Evolutionary conservation across 1,284 basidiomycete species (phyloP), one percentile per base, ranked within the genome.

Genomic region (Malassezia arunalokei): DNA sequence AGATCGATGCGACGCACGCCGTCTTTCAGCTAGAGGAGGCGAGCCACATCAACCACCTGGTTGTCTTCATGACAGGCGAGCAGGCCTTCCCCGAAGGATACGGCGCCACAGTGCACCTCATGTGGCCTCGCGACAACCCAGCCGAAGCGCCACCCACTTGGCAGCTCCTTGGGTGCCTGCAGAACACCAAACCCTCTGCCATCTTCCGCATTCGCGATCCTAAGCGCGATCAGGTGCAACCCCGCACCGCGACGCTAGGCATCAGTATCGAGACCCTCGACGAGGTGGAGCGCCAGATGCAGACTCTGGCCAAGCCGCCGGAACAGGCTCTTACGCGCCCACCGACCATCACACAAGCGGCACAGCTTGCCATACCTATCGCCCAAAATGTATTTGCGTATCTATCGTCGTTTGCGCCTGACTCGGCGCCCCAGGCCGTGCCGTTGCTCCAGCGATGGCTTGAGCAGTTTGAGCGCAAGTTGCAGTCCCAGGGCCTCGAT

Each of bases 381-480:
- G 68, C 70, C 9, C 58, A 65, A 15, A 69, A 71, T 43, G 59
- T 62, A 1, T 70, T 68, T 51, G 47, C 56, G 6, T 73, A 69
- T 46, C 62, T 73, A 17, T 62, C 61, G 43, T 65, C 62, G 1
- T 73, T 68, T 40, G 67, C 68, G 2, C 69, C 69, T 2, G 69
- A 72, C 39, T 63, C 59, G 17, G 69, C 68, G 5, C 67, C 65
- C 6, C 70, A 73, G 51, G 65, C 70, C 2, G 65, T 63, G 2
- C 66, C 70, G 4, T 50, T 71, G 2, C 49, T 73, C 6, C 64
- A 69, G 41, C 67, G 65, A 39, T 73, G 70, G 70, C 54, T 73
- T n/a, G 63, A 73, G 44, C 62, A 65, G 47, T 63, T 72, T 47
- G 59, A 71, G 46, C 54, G 65, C 39, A 72, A 72, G 45, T 56